A percentile compares a stretch with the other conserved stretches of the same genome.
Evolutionary conservation across 768 basidiomycete genomes (phyloP).

Genomic region (Lactarius tabidus): DNA sequence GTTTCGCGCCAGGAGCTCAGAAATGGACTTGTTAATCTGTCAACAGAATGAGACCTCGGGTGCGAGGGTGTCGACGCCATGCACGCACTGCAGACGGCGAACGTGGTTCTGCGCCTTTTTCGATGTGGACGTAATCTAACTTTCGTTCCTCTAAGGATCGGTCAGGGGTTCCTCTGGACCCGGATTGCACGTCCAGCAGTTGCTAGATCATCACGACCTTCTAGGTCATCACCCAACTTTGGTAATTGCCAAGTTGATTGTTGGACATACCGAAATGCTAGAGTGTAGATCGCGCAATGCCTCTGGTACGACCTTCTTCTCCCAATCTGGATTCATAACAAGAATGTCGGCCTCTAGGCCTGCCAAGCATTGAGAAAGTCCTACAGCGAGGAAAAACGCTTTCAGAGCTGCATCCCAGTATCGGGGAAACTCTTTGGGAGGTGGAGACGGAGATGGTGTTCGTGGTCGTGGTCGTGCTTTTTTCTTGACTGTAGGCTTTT

Average conservation of each 20-base stretch:
- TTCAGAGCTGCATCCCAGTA: slow-evolving; percentile 27
- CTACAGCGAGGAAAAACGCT: slow-evolving; percentile 25
- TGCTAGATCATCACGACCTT: slow-evolving; percentile 17
- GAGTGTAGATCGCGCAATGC: slow-evolving; percentile 27
- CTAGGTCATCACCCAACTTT: slow-evolving; percentile 18
- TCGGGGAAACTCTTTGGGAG: slow-evolving; percentile 22
- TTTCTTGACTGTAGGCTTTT: slow-evolving; percentile 10
- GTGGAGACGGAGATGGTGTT: slow-evolving; percentile 21
- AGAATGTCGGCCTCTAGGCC: slow-evolving; percentile 32
- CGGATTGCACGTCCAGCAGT: slow-evolving; percentile 28
- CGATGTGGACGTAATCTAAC: slow-evolving; percentile 52
- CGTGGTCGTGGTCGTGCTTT: slow-evolving; percentile 10
- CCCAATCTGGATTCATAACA: slow-evolving; percentile 31
- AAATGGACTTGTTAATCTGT: slow-evolving; percentile 65
- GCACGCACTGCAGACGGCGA: slow-evolving; percentile 57
- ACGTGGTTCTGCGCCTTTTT: slow-evolving; percentile 44
- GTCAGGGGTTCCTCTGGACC: slow-evolving; percentile 28
- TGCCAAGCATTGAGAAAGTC: slow-evolving; percentile 28
- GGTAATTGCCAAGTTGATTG: not conserved
- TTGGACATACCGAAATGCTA: slow-evolving; percentile 26
- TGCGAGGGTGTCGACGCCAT: not conserved
- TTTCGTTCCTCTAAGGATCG: slow-evolving; percentile 62
- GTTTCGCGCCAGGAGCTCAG: slow-evolving; percentile 64
- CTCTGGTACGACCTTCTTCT: slow-evolving; percentile 26
- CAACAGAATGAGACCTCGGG: slow-evolving; percentile 1